phyloP scores from a whole-genome alignment of 169 alveolate genomes.

The Pseudocohnilembus persalinus region DNA sequence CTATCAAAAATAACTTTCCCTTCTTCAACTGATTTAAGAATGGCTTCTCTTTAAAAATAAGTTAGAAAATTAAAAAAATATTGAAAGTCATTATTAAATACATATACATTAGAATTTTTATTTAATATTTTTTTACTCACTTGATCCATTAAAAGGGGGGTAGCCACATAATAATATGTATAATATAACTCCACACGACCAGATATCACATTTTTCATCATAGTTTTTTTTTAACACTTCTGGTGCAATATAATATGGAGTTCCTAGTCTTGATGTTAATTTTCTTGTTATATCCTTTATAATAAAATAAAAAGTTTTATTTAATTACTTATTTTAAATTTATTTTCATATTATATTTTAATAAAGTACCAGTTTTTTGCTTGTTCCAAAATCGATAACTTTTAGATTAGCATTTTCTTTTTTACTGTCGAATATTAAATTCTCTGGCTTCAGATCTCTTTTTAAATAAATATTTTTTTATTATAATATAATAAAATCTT shows the following conservation, averaged over 20 bases:
- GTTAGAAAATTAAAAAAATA: too few relatives aligned
- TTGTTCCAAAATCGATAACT: constrained; percentile 54
- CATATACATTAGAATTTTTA: too few relatives aligned
- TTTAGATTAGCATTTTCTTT: constrained; percentile 36
- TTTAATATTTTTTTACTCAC: too few relatives aligned
- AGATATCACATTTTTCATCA: constrained; percentile 50
- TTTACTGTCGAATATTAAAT: constrained; percentile 34
- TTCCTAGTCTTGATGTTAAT: constrained; percentile 49
- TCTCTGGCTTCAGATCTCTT: constrained; percentile 57
- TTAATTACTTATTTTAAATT: too few relatives aligned
- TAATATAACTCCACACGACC: constrained; percentile 49
- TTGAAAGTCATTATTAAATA: background rate
- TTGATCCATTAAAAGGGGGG: constrained; percentile 47
- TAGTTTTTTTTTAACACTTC: constrained; percentile 41
- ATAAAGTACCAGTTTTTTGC: constrained; percentile 20
- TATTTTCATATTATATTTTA: background rate
- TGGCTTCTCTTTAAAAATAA: background rate
- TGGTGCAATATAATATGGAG: constrained; percentile 53
- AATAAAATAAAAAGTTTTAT: too few relatives aligned
- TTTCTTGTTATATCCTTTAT: constrained; percentile 24
- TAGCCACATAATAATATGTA: constrained; percentile 47
- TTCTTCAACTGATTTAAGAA: constrained; percentile 35
- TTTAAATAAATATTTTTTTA: too few relatives aligned
- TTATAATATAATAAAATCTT: too few relatives aligned
- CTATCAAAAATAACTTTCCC: constrained; percentile 38